Evolutionary conservation across 352 stramenopile genomes (phyloP), one percentile per base, ranked within the genome.

Genomic region (Peronosclerospora sorghi): DNA sequence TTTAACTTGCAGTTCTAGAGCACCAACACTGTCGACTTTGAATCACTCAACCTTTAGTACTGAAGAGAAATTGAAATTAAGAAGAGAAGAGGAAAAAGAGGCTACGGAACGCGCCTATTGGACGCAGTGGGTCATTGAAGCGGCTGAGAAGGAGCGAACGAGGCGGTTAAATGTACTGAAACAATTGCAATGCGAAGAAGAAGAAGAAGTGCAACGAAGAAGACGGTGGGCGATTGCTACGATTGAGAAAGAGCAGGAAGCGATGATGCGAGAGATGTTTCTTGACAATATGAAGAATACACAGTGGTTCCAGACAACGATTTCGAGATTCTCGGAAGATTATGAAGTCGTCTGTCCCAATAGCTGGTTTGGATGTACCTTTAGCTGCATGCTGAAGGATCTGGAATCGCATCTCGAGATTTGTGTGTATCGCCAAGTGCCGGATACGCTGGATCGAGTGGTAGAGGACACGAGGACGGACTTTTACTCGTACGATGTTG

Each of bases 261-360:
- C 68, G 12, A 83, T 85, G 61, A 84, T 83, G 67, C 52, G 73
- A 26, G 71, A 86, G 45, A 75, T 86, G 68, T 91, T 91, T 46
- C 48, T 91, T 35, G 79, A 88, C 50, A 86, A 85, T 48, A 91
- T 88, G 74, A 86, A 87, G 54, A 88, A 91, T 59, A 91, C 79
- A 12, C 75, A 86, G 60, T 91, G 79, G 79, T 91, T 91, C 47
- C 79, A 91, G 54, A 73, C 60, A 8, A 91, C 76, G 21, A 91
- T 91, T 38, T 84, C 75, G 20, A 68, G 73, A 32, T 74, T 86
- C 23, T 68, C 76, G 0, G 62, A 80, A 19, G 75, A 91, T 47
- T 91, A 91, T 54, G 75, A 91, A 46, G 76, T 91, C 6, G 73
- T 91, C 40, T 91, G 79, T 40, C 79, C 79, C 1, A 86, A 91